A percentile compares a stretch with the other conserved stretches of the same genome.
phyloP scores from a whole-genome alignment of 2,329 filamentous ascomycete genomes.

The Colletotrichum camelliae region DNA sequence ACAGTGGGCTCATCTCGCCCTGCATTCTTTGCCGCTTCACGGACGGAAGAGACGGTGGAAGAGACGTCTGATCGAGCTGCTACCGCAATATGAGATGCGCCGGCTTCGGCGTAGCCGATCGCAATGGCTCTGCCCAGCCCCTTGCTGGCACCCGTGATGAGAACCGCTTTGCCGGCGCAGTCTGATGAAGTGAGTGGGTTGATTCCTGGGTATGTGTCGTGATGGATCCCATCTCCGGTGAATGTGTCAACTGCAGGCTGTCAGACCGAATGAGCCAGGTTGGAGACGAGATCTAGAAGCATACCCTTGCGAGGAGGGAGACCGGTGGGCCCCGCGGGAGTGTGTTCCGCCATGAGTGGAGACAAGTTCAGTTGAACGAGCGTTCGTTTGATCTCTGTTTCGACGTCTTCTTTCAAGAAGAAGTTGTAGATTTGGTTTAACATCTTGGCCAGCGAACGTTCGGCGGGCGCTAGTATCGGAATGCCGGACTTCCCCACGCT shows the following conservation, averaged over 20 bases:
- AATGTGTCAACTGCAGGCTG: slow-evolving; percentile 24
- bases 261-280: not conserved
- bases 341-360: not conserved
- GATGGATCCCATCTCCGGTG: slow-evolving; percentile 36
- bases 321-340: slow-evolving; percentile 1
- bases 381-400: slow-evolving; percentile 4
- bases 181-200: slow-evolving; percentile 38
- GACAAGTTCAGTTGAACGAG: not conserved
- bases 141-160: slow-evolving; percentile 61
- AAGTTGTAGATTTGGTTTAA: not conserved
- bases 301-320: slow-evolving; percentile 16
- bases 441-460: not conserved
- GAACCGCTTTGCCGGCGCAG: slow-evolving; percentile 41
- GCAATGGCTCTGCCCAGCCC: slow-evolving; percentile 61
- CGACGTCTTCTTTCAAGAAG: not conserved
- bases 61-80: slow-evolving; percentile 55
- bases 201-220: slow-evolving; percentile 61
- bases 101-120: slow-evolving; percentile 60
- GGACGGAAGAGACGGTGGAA: slow-evolving; percentile 37
- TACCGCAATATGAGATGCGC: slow-evolving; percentile 56
- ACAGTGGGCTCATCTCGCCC: slow-evolving; percentile 42
- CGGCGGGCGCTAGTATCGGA: not conserved
- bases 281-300: no score
- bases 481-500: slow-evolving; percentile 17
- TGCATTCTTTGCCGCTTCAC: slow-evolving; percentile 35